phyloP scores from a whole-genome alignment of 129 eudicot genomes.

The Flaveria brownii region DNA sequence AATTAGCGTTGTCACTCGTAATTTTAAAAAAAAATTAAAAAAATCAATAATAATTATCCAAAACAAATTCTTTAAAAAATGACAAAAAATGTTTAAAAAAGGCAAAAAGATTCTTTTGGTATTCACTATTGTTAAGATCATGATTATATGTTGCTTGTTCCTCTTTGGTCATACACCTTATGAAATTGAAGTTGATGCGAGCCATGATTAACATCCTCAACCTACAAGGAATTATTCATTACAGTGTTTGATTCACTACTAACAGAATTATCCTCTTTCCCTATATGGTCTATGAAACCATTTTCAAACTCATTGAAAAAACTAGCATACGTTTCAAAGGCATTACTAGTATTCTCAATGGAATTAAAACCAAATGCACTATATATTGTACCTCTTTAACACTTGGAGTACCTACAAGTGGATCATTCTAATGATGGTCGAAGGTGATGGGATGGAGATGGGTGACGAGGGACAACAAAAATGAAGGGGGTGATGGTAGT shows the following conservation, averaged over 20 bases:
- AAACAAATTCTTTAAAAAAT: too few relatives aligned
- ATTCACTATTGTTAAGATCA: slow-evolving; percentile 53
- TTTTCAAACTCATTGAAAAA: too few relatives aligned
- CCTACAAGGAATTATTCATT: slow-evolving; percentile 38
- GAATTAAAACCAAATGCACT: too few relatives aligned
- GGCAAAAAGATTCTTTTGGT: slow-evolving; percentile 62
- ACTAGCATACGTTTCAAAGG: too few relatives aligned
- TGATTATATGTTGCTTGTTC: slow-evolving; percentile 44
- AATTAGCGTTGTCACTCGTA: too few relatives aligned
- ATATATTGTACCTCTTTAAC: too few relatives aligned
- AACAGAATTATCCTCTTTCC: slow-evolving; percentile 33
- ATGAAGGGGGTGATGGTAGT: too few relatives aligned
- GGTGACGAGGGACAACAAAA: too few relatives aligned
- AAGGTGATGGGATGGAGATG: too few relatives aligned
- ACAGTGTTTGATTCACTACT: slow-evolving; percentile 27
- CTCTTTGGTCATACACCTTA: slow-evolving; percentile 33
- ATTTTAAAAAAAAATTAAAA: too few relatives aligned
- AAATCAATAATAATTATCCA: too few relatives aligned
- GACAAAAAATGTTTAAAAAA: too few relatives aligned
- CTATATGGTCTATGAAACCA: slow-evolving; percentile 36
- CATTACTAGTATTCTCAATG: slow-evolving; percentile 47
- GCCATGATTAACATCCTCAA: slow-evolving; percentile 35
- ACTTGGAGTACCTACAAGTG: slow-evolving; percentile 37
- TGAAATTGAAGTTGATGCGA: slow-evolving; percentile 44
- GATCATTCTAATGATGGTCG: slow-evolving; percentile 37